Percentiles rank a stretch among this genome's conserved stretches.
phyloP scores from a whole-genome alignment of 345 rosid genomes.

The Eucalyptus leucophloia region DNA sequence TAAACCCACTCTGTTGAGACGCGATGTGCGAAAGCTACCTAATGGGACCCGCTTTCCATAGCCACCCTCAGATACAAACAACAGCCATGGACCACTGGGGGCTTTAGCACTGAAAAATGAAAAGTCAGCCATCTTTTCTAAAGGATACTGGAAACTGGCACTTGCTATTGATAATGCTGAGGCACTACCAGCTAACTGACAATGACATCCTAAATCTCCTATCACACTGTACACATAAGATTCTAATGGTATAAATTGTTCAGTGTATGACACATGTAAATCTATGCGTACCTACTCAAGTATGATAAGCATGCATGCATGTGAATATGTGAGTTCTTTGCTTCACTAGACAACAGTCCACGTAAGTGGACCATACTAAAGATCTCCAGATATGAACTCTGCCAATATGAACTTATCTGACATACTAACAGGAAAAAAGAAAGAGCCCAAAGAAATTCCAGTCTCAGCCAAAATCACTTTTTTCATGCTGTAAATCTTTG shows the following conservation, averaged over 20 bases:
- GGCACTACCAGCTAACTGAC: neutral
- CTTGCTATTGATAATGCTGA: neutral
- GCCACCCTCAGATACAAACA: slow-evolving; percentile 84
- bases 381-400: neutral
- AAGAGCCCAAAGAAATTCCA: neutral
- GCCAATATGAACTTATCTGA: neutral
- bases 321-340: neutral
- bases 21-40: slow-evolving; percentile 46
- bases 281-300: neutral
- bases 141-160: neutral
- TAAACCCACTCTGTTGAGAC: slow-evolving; percentile 73
- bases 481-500: neutral
- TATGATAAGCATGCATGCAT: neutral
- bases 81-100: slow-evolving; percentile 71
- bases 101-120: slow-evolving; percentile 17
- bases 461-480: neutral
- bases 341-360: neutral
- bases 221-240: neutral
- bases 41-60: slow-evolving; percentile 91
- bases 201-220: neutral
- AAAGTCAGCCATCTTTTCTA: neutral
- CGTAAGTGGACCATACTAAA: neutral
- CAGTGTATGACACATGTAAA: neutral
- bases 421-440: neutral
- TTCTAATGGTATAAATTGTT: neutral